Conservation (phyloP, 176 grass and related monocot genomes). For the Triticum aestivum region DNA sequence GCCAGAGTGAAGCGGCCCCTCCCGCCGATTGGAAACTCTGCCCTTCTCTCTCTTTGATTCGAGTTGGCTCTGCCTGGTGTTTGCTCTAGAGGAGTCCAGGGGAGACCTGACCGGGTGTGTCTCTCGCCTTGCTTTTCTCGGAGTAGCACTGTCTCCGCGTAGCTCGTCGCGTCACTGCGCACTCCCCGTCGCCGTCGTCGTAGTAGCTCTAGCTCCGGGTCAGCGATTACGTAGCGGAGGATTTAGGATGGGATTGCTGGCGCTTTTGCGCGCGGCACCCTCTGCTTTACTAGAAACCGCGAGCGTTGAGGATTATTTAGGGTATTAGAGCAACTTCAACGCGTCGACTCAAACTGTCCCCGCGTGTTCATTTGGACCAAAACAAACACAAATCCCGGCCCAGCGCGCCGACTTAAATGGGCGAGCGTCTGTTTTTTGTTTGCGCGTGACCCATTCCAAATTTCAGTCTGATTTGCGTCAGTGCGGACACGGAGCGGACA, state of each 20-base stretch:
- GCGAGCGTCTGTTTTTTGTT: too few species aligned
- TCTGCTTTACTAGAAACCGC: not conserved
- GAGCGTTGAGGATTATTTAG: not conserved
- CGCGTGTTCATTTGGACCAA: too few species aligned
- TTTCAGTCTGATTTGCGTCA: too few species aligned
- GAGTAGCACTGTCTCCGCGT: not conserved
- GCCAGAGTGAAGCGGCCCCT: too few species aligned
- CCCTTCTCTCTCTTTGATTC: not conserved
- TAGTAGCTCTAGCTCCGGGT: not conserved
- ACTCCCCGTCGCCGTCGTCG: not conserved
- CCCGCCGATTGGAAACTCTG: not conserved
- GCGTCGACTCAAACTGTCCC: too few species aligned
- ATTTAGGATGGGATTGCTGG: not conserved
- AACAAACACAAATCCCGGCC: too few species aligned
- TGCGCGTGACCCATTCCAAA: too few species aligned
- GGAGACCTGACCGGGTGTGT: slow-evolving; percentile 24
- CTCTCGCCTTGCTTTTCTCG: not conserved
- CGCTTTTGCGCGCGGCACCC: not conserved
- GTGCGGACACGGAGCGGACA: too few species aligned
- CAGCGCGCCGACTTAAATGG: too few species aligned
- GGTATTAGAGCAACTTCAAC: too few species aligned
- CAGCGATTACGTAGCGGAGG: slow-evolving; percentile 16
- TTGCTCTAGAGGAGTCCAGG: not conserved
- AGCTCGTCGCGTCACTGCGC: slow-evolving; percentile 38
- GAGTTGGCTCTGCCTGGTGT: not conserved